Conservation (phyloP, 768 basidiomycete species). For the Hericium alpestre region DNA sequence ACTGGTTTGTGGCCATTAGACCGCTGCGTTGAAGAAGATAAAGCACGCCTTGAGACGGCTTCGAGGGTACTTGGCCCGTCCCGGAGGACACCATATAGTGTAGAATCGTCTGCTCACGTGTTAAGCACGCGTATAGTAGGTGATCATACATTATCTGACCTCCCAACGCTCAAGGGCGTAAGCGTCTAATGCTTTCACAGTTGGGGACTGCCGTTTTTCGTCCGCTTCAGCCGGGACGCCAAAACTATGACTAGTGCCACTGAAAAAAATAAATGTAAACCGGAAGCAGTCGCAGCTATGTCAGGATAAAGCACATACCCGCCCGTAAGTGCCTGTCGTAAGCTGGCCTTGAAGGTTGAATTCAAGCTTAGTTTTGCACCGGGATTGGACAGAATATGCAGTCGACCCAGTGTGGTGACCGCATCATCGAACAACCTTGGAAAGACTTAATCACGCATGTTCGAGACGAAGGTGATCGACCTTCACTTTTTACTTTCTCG, state of each 20-base stretch:
- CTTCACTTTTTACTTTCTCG: conserved; percentile 60
- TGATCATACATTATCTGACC: conserved; percentile 30
- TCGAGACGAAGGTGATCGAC: conserved; percentile 2
- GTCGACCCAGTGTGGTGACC: conserved; percentile 45
- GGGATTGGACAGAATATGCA: conserved; percentile 61
- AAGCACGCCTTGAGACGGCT: conserved; percentile 76
- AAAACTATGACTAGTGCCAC: conserved; percentile 73
- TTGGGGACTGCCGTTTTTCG: conserved; percentile 43
- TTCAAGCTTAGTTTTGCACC: conserved; percentile 58
- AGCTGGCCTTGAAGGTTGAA: conserved; percentile 62
- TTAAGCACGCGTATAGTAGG: not conserved
- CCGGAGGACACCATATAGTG: conserved; percentile 97
- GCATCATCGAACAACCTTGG: conserved; percentile 64
- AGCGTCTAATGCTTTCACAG: conserved; percentile 56
- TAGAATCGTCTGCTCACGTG: conserved; percentile 64
- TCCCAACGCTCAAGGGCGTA: conserved; percentile 89
- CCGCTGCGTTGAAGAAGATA: conserved; percentile 76
- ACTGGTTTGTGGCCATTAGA: conserved; percentile 73
- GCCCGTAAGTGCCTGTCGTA: conserved; percentile 80
- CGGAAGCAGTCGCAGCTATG: too few relatives aligned
- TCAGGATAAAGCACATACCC: conserved; percentile 41
- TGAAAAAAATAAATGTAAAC: conserved; percentile 15
- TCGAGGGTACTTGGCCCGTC: conserved; percentile 59
- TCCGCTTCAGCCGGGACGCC: conserved; percentile 65
- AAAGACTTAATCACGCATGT: not conserved